phyloP scores from a whole-genome alignment of 495 filamentous ascomycete genomes.

The Melanomma pulvis-pyrius region DNA sequence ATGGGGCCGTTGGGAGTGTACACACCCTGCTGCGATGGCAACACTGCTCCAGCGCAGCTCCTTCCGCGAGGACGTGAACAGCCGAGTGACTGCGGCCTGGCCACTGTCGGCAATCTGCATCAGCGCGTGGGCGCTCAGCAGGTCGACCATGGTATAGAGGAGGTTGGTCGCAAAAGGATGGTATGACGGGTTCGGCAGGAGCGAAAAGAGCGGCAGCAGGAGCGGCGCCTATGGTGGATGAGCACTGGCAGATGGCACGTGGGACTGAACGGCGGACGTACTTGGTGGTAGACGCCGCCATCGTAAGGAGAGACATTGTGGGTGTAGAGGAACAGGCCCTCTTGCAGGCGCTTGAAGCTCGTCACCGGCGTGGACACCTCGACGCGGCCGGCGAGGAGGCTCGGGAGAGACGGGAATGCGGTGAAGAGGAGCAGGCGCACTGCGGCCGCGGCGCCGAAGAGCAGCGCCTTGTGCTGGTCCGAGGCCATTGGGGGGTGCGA shows the following conservation, averaged over 20 bases:
- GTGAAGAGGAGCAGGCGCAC: slow-evolving; percentile 80
- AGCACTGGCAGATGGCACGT: neutral
- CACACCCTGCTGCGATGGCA: slow-evolving; percentile 77
- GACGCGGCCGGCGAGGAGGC: slow-evolving; percentile 84
- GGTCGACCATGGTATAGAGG: slow-evolving; percentile 79
- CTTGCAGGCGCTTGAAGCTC: slow-evolving; percentile 97
- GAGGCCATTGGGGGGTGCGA: slow-evolving; percentile 53
- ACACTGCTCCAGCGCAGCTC: slow-evolving; percentile 75
- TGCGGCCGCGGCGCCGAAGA: slow-evolving; percentile 75
- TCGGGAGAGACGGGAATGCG: slow-evolving; percentile 80
- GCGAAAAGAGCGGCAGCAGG: slow-evolving; percentile 84
- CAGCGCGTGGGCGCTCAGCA: slow-evolving; percentile 82
- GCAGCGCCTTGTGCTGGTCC: slow-evolving; percentile 72
- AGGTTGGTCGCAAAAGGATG: slow-evolving; percentile 74
- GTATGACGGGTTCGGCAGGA: slow-evolving; percentile 68
- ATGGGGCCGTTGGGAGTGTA: neutral
- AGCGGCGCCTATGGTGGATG: slow-evolving; percentile 68
- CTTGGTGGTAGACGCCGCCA: slow-evolving; percentile 95
- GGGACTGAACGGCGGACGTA: slow-evolving; percentile 34
- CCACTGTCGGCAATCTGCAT: slow-evolving; percentile 81
- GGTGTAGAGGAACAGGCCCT: slow-evolving; percentile 93
- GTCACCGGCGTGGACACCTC: slow-evolving; percentile 96
- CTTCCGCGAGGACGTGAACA: slow-evolving; percentile 77
- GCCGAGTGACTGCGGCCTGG: slow-evolving; percentile 68
- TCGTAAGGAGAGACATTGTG: slow-evolving; percentile 97